Evolutionary conservation across 2,329 filamentous ascomycete genomes (phyloP).

Genomic region (Beauveria varroae): DNA sequence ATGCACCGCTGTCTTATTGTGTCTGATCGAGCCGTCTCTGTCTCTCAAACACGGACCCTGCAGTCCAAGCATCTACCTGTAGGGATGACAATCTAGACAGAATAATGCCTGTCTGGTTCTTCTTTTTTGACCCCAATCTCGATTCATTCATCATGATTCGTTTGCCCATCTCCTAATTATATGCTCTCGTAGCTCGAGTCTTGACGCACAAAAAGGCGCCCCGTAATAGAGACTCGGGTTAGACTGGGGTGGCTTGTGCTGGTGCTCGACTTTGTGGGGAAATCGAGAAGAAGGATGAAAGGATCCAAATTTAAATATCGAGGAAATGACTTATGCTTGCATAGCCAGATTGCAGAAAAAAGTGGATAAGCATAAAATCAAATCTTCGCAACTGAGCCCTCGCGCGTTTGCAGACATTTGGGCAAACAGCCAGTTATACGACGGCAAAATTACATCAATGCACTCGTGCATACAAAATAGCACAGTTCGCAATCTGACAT

Average conservation of each 20-base stretch:
- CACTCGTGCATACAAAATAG: background rate
- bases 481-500: no score
- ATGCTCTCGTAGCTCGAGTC: no score
- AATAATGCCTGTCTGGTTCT: background rate
- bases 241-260: background rate
- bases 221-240: background rate
- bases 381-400: background rate
- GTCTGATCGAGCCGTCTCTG: background rate
- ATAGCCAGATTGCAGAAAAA: background rate
- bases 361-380: background rate
- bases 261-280: background rate
- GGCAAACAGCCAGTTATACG: background rate
- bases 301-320: background rate
- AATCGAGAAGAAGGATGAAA: background rate
- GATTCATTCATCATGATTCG: background rate
- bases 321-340: background rate
- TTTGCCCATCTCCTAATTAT: background rate
- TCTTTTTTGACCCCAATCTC: background rate
- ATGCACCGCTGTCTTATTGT: slow-evolving; percentile 2
- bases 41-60: background rate
- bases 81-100: background rate
- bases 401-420: background rate
- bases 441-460: background rate
- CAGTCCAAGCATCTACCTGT: background rate
- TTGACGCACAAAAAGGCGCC: background rate